Conservation (phyloP, 2,329 filamentous ascomycete species). For the Ceratocystis destructans region DNA sequence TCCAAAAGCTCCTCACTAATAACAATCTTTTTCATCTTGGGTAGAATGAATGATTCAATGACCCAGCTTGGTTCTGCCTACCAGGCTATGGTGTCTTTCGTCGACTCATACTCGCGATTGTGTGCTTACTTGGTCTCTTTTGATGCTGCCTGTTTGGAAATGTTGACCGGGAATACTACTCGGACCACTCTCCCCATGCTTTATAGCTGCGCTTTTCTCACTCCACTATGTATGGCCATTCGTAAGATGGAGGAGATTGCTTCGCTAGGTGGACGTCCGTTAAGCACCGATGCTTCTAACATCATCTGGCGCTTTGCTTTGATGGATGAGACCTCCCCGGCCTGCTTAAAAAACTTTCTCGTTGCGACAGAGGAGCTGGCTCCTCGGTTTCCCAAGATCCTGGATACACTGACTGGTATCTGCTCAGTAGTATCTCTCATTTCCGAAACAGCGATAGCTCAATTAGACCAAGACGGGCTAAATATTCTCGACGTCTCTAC, state of each 20-base stretch:
- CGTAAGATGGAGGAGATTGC: slow-evolving; percentile 2
- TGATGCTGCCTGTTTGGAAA: slow-evolving; percentile 27
- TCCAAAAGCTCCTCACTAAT: background rate
- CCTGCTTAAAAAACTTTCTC: background rate
- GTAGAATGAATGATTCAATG: background rate
- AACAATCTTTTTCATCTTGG: background rate
- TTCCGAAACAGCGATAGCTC: background rate
- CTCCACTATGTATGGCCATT: background rate
- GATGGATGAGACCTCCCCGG: background rate
- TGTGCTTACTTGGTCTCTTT: slow-evolving; percentile 39
- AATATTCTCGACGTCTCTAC: background rate
- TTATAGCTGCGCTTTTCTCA: background rate
- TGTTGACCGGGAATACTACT: background rate
- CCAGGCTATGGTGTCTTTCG: slow-evolving; percentile 25
- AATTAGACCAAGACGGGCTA: background rate
- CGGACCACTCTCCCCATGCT: background rate
- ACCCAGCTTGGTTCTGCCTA: background rate
- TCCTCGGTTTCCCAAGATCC: slow-evolving; percentile 8
- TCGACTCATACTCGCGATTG: slow-evolving; percentile 34
- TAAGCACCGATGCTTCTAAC: background rate
- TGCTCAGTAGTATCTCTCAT: background rate
- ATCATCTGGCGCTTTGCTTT: background rate
- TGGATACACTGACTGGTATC: slow-evolving; percentile 1
- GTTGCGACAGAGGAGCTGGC: background rate
- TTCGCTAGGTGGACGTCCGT: background rate